phyloP scores from a whole-genome alignment of 306 rosid species.

The Dicorynia guianensis region DNA sequence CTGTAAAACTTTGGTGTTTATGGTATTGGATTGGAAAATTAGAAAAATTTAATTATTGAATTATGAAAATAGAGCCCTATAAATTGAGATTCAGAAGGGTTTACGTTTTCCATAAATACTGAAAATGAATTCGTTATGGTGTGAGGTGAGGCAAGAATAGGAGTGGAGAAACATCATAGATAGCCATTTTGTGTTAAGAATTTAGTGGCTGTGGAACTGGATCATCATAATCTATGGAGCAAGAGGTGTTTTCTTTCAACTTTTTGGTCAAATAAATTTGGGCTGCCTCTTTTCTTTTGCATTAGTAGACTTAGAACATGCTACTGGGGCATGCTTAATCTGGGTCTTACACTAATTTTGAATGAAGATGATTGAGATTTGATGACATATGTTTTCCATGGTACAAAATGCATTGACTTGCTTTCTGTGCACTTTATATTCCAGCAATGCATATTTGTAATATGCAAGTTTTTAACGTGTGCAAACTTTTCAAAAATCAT shows the following conservation, averaged over 20 bases:
- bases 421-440: not conserved
- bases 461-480: too few relatives aligned
- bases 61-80: conserved; percentile 8
- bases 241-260: not conserved
- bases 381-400: conserved; percentile 6
- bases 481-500: too few relatives aligned
- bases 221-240: conserved; percentile 12
- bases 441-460: conserved; percentile 8
- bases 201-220: conserved; percentile 18
- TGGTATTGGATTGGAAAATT: conserved; percentile 3
- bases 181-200: not conserved
- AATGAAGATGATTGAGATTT: conserved; percentile 11
- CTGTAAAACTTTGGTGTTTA: not conserved
- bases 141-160: not conserved
- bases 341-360: not conserved
- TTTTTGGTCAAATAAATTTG: not conserved
- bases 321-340: not conserved
- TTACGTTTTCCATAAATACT: conserved; percentile 1
- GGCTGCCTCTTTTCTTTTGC: not conserved
- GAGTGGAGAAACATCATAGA: not conserved
- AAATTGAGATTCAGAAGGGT: conserved; percentile 25
- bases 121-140: not conserved
- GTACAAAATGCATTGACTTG: not conserved
- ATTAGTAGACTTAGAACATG: not conserved
- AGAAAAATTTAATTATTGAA: not conserved